Conservation (phyloP, 1,284 basidiomycete genomes). For the Coniferiporia weirii region DNA sequence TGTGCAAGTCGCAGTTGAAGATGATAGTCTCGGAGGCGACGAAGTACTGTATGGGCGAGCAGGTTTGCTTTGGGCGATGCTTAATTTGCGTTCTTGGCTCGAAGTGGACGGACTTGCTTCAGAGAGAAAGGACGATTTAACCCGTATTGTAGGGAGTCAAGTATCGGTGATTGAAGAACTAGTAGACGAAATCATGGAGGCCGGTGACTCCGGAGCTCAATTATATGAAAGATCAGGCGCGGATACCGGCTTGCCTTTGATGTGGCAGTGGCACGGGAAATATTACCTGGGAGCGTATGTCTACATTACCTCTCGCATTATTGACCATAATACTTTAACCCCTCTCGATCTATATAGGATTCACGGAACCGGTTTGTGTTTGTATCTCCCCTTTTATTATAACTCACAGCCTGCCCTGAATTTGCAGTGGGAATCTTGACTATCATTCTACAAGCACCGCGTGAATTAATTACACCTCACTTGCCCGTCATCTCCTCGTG, state of each 20-base stretch:
- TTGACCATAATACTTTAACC: background rate
- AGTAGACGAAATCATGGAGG: slow-evolving; percentile 5
- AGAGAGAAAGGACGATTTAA: background rate
- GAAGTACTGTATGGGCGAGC: slow-evolving; percentile 17
- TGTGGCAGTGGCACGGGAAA: slow-evolving; percentile 16
- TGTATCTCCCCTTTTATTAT: background rate
- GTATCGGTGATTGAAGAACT: background rate
- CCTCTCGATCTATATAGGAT: background rate
- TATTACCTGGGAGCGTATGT: slow-evolving; percentile 18
- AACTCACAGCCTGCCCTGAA: background rate
- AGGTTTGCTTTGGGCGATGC: slow-evolving; percentile 14
- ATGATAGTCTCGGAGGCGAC: slow-evolving; percentile 9
- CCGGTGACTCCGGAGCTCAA: slow-evolving; percentile 4
- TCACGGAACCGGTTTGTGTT: slow-evolving; percentile 11
- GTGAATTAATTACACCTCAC: slow-evolving; percentile 5
- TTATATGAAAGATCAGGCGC: background rate
- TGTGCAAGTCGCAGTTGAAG: background rate
- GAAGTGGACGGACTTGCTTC: background rate
- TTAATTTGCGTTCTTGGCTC: slow-evolving; percentile 8
- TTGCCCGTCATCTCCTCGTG: background rate
- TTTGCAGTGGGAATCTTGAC: slow-evolving; percentile 14
- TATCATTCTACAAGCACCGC: slow-evolving; percentile 15
- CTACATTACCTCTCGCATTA: background rate
- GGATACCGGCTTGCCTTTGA: slow-evolving; percentile 3
- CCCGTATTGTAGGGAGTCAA: background rate